A percentile compares a stretch with the other conserved stretches of the same genome.
These are phyloP conservation scores for Ceratocystis smalleyi DNA, from an alignment of 2,329 filamentous ascomycete genomes.

Conservation along the genomic window DNA sequence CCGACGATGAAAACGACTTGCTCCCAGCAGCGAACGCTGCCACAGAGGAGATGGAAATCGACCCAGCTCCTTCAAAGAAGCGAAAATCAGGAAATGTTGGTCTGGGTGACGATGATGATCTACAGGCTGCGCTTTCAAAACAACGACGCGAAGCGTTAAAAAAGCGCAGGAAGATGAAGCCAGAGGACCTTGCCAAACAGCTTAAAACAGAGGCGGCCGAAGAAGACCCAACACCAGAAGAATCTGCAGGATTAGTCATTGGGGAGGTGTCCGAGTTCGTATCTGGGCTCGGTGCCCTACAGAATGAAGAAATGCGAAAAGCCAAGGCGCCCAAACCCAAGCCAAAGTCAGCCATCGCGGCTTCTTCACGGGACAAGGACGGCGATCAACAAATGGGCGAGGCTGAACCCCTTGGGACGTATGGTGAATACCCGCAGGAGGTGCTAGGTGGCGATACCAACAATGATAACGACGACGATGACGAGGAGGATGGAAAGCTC, in stretches of 20 bases:
- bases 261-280: conserved; percentile 95
- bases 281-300: conserved; percentile 60
- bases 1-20: conserved; percentile 49
- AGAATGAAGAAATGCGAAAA: conserved; percentile 39
- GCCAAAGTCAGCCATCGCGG: conserved; percentile 25
- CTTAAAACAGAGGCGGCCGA: conserved; percentile 46
- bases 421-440: conserved; percentile 25
- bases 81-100: conserved; percentile 48
- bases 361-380: conserved; percentile 28
- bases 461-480: conserved; percentile 25
- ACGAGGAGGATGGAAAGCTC: conserved; percentile 49
- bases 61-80: conserved; percentile 42
- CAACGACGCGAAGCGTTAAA: conserved; percentile 74
- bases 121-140: conserved; percentile 71
- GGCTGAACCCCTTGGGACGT: conserved; percentile 9
- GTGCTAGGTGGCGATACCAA: conserved; percentile 29
- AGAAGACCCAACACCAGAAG: conserved; percentile 31
- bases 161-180: conserved; percentile 74
- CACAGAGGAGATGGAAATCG: conserved; percentile 54
- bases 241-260: conserved; percentile 58
- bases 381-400: conserved; percentile 25
- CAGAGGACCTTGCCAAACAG: conserved; percentile 74
- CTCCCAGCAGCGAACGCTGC: conserved; percentile 26
- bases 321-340: conserved; percentile 29
- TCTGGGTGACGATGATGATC: conserved; percentile 80